These are phyloP conservation scores for Ascosphaera aggregata DNA, from an alignment of 2,329 filamentous ascomycete species.

Conservation along the genomic window DNA sequence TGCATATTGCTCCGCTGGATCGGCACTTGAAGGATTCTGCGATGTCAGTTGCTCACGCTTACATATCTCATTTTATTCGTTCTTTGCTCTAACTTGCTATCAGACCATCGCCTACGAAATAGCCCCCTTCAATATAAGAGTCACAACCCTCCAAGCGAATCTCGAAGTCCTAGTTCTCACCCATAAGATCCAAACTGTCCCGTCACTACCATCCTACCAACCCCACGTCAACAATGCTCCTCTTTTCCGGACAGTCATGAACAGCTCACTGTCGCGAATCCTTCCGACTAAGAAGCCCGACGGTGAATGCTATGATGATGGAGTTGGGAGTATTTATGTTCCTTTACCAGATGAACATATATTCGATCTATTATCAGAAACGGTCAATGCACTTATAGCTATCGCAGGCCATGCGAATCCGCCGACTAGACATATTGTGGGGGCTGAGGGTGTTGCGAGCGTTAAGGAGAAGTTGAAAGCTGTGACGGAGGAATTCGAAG, in stretches of 20 bases:
- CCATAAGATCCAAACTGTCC: conserved; percentile 66
- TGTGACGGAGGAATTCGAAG: conserved; percentile 85
- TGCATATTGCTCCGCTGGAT: conserved; percentile 78
- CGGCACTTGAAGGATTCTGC: conserved; percentile 90
- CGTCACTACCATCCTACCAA: conserved; percentile 42
- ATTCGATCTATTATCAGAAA: conserved; percentile 60
- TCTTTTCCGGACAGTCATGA: conserved; percentile 60
- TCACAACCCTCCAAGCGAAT: conserved; percentile 88
- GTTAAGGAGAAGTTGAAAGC: conserved; percentile 95
- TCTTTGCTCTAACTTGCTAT: conserved; percentile 2
- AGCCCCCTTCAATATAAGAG: conserved; percentile 86
- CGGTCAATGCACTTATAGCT: conserved; percentile 70
- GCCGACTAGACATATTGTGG: conserved; percentile 80
- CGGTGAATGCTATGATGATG: background rate
- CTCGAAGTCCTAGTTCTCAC: conserved; percentile 78
- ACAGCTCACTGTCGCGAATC: conserved; percentile 46
- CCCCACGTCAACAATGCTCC: conserved; percentile 51
- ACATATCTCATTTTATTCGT: background rate
- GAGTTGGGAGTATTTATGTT: background rate
- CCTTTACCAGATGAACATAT: conserved; percentile 22
- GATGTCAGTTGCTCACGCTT: conserved; percentile 29
- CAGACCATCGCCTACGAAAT: conserved; percentile 78
- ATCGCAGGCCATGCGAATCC: conserved; percentile 95
- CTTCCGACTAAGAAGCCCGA: background rate
- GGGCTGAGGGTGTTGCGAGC: conserved; percentile 61